Percentiles rank a stretch among this genome's conserved stretches.
These are phyloP conservation scores for Fusarium camptoceras DNA, from an alignment of 2,329 filamentous ascomycete species.

Conservation along the genomic window DNA sequence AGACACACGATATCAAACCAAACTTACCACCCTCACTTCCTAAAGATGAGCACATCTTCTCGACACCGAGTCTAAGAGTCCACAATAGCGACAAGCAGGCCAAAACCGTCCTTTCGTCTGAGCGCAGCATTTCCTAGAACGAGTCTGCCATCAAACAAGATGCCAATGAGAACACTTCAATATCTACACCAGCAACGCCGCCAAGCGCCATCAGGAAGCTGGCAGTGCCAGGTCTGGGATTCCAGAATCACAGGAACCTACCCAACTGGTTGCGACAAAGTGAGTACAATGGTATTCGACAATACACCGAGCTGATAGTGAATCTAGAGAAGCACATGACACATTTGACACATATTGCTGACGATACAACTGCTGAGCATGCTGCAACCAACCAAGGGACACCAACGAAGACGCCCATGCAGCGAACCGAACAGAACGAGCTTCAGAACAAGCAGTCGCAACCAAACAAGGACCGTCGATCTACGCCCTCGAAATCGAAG, in stretches of 20 bases:
- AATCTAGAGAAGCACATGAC: constrained; percentile 20
- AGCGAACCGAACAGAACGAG: background rate
- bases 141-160: constrained; percentile 3
- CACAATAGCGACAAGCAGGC: constrained; percentile 30
- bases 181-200: background rate
- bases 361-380: background rate
- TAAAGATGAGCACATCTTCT: constrained; percentile 3
- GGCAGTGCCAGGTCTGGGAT: constrained; percentile 1
- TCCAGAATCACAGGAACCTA: constrained; percentile 1
- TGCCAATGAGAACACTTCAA: background rate
- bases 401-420: constrained; percentile 13
- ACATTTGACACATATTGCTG: constrained; percentile 4
- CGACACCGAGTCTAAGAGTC: constrained; percentile 34
- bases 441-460: background rate
- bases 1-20: background rate
- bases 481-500: background rate
- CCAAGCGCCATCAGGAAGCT: background rate
- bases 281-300: background rate
- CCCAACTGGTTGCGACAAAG: constrained; percentile 34
- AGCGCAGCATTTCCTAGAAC: constrained; percentile 10
- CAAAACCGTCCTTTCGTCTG: constrained; percentile 14
- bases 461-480: background rate
- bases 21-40: constrained; percentile 11
- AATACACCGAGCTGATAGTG: constrained; percentile 14
- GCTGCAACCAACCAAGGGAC: constrained; percentile 18